Evolutionary conservation across 495 filamentous ascomycete genomes (phyloP).

Genomic region (Podospora anserina): DNA sequence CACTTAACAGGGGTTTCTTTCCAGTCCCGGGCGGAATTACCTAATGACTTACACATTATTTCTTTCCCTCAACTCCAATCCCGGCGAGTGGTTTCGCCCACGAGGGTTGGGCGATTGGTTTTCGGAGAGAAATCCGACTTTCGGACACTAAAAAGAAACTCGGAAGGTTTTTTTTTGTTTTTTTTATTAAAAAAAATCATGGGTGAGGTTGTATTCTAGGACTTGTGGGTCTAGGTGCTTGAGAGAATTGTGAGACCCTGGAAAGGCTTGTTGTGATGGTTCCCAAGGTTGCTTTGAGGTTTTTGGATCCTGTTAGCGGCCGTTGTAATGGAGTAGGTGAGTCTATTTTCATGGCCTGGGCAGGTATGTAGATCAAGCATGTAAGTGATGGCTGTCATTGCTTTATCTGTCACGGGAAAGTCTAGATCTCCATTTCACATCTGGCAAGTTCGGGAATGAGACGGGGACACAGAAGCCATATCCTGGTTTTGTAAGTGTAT

Average conservation of each 20-base stretch:
- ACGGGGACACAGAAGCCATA: not conserved
- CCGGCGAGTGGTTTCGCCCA: too few species aligned
- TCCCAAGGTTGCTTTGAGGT: not conserved
- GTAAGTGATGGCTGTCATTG: not conserved
- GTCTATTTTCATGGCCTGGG: too few species aligned
- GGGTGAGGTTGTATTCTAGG: not conserved
- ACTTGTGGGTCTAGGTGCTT: not conserved
- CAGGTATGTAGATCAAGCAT: not conserved
- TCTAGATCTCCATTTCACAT: not conserved
- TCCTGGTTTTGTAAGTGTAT: not conserved
- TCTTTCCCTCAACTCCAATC: too few species aligned
- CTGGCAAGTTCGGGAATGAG: not conserved
- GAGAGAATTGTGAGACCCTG: not conserved
- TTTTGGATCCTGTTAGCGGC: too few species aligned
- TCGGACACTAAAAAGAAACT: not conserved
- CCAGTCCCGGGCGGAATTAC: too few species aligned
- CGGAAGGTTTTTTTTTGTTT: not conserved
- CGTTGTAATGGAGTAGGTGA: too few species aligned
- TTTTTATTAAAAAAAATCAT: too few species aligned
- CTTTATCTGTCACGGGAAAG: not conserved
- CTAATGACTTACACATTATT: too few species aligned
- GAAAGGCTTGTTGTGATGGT: not conserved
- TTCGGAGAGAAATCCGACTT: not conserved
- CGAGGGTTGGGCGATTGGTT: not conserved
- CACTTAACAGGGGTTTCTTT: too few species aligned